Conservation (phyloP, 1,139 yeast genomes). For the Candida sp. region DNA sequence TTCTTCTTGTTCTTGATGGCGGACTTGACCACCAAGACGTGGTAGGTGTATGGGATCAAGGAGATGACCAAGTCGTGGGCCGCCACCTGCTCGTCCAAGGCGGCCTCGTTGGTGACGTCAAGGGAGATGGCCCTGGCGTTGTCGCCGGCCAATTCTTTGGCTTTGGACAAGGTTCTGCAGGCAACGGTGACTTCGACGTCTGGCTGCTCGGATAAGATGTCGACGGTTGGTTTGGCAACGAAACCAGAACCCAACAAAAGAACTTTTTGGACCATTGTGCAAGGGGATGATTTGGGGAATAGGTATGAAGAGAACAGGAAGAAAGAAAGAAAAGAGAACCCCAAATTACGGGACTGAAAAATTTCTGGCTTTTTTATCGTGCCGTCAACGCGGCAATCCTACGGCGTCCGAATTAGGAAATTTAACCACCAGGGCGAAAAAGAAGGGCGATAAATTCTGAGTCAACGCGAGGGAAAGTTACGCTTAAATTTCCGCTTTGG, state of each 20-base stretch:
- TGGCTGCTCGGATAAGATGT: slow-evolving; percentile 78
- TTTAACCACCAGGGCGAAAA: neutral
- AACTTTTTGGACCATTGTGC: slow-evolving; percentile 47
- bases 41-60: slow-evolving; percentile 94
- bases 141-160: slow-evolving; percentile 83
- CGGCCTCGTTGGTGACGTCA: slow-evolving; percentile 81
- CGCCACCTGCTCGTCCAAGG: slow-evolving; percentile 78
- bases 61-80: slow-evolving; percentile 89
- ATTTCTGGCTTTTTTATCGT: neutral
- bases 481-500: slow-evolving; percentile 1
- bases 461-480: neutral
- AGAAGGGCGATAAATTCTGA: no score
- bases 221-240: slow-evolving; percentile 98
- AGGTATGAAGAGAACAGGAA: no score
- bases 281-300: neutral
- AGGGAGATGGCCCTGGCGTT: slow-evolving; percentile 83
- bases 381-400: slow-evolving; percentile 1
- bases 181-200: slow-evolving; percentile 93
- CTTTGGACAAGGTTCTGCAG: slow-evolving; percentile 89
- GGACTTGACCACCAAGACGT: slow-evolving; percentile 89
- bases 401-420: neutral
- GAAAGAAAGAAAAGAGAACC: neutral
- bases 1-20: slow-evolving; percentile 92
- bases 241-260: slow-evolving; percentile 96
- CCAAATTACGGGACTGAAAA: neutral